Evolutionary conservation across 345 rosid species (phyloP).

Genomic region (Eucalyptus sp.): DNA sequence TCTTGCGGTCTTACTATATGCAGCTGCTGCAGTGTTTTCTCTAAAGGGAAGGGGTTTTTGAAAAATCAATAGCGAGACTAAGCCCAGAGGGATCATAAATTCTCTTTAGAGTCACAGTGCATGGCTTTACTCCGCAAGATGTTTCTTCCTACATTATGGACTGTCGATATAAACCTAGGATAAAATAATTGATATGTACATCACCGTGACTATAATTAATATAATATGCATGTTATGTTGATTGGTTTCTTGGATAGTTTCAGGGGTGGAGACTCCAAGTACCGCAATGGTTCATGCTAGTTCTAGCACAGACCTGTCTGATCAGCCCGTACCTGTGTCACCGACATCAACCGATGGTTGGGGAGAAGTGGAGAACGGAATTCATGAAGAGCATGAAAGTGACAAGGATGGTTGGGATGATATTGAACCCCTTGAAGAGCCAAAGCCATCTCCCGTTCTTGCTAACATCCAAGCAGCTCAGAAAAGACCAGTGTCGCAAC

Average conservation of each 20-base stretch:
- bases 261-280: slow-evolving; percentile 47
- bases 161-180: neutral
- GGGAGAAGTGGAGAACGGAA: slow-evolving; percentile 92
- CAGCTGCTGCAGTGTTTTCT: neutral
- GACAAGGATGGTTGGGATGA: slow-evolving; percentile 99
- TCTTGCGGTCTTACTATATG: neutral
- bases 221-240: neutral
- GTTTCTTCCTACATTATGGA: neutral
- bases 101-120: neutral
- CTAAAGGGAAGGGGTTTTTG: neutral
- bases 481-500: slow-evolving; percentile 54
- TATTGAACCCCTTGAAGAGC: slow-evolving; percentile 83
- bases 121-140: neutral
- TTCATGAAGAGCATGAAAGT: slow-evolving; percentile 55
- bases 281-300: slow-evolving; percentile 34
- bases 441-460: slow-evolving; percentile 70
- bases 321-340: slow-evolving; percentile 62
- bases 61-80: neutral
- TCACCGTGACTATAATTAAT: neutral
- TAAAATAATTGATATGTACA: neutral
- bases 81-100: neutral
- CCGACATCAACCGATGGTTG: slow-evolving; percentile 98
- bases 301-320: slow-evolving; percentile 61
- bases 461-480: slow-evolving; percentile 92
- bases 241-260: neutral